These are phyloP conservation scores for Cystobasidium slooffiae DNA, from an alignment of 1,284 basidiomycete genomes.

Conservation along the genomic window DNA sequence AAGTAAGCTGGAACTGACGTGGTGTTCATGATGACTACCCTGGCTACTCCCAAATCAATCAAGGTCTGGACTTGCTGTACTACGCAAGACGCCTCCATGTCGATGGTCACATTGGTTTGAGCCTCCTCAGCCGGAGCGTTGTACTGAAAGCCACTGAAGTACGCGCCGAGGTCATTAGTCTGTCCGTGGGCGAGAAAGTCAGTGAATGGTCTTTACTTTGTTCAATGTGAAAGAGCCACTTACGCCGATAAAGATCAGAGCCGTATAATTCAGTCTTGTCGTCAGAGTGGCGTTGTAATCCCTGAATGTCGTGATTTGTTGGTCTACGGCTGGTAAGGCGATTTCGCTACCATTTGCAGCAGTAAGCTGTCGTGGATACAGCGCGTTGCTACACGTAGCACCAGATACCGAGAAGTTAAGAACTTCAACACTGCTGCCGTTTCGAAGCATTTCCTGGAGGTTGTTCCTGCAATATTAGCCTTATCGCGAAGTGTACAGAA, in stretches of 20 bases:
- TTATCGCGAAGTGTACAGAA: not conserved
- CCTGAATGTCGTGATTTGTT: not conserved
- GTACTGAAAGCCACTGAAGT: conserved; percentile 3
- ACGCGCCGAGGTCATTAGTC: conserved; percentile 2
- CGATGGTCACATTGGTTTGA: not conserved
- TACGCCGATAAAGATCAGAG: conserved; percentile 7
- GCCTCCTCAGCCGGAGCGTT: not conserved
- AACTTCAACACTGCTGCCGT: not conserved
- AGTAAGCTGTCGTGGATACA: conserved; percentile 3
- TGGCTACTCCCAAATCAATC: not conserved
- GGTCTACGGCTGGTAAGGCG: not conserved
- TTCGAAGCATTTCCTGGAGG: conserved; percentile 1
- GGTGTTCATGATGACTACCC: not conserved
- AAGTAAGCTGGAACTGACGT: not conserved
- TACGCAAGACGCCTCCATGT: not conserved
- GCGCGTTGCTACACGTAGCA: conserved; percentile 1
- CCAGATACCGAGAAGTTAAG: conserved; percentile 4
- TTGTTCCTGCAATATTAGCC: not conserved
- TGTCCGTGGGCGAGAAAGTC: not conserved
- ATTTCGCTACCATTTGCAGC: not conserved
- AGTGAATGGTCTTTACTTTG: not conserved
- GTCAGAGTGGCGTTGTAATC: not conserved
- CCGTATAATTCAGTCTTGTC: not conserved
- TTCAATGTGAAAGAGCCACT: not conserved
- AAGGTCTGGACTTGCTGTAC: conserved; percentile 2